Evolutionary conservation across 768 basidiomycete genomes (phyloP).

Genomic region (Dacryopinax primogenitus): DNA sequence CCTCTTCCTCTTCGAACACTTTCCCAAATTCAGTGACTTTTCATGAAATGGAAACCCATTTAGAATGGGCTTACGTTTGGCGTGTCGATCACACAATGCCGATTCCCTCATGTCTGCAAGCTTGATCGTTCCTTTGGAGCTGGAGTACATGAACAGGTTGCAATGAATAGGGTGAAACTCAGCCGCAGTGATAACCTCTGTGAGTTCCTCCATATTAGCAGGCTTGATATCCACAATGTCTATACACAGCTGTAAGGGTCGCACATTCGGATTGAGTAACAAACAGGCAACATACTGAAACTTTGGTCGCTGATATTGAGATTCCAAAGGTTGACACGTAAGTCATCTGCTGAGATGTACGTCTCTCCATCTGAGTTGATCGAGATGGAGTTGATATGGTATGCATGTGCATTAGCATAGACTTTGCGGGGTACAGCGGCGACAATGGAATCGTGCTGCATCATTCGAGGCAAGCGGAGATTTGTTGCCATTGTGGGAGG

Average conservation of each 20-base stretch:
- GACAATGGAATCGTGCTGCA: conserved; percentile 92
- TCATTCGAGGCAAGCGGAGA: conserved; percentile 80
- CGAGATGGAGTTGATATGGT: conserved; percentile 99
- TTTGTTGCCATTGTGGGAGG: conserved; percentile 45
- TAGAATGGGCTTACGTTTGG: conserved; percentile 63
- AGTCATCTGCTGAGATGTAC: conserved; percentile 97
- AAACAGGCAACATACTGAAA: conserved; percentile 91
- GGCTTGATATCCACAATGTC: conserved; percentile 99
- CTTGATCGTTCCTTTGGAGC: conserved; percentile 99
- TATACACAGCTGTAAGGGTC: conserved; percentile 28
- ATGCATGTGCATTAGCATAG: conserved; percentile 97
- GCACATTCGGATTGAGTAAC: too few relatives aligned
- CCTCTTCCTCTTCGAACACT: conserved; percentile 99
- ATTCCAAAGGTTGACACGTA: conserved; percentile 97
- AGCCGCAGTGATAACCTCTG: conserved; percentile 98
- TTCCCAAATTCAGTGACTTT: conserved; percentile 11
- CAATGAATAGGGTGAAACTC: conserved; percentile 97
- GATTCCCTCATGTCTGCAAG: conserved; percentile 98
- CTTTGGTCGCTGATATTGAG: conserved; percentile 96
- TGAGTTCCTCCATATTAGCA: conserved; percentile 98
- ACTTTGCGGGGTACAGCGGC: conserved; percentile 98
- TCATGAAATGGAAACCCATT: not conserved
- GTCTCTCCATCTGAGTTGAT: conserved; percentile 99
- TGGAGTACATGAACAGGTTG: conserved; percentile 99
- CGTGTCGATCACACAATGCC: conserved; percentile 87